Evolutionary conservation across 495 filamentous ascomycete species (phyloP).

Genomic region (Tirmania nivea): DNA sequence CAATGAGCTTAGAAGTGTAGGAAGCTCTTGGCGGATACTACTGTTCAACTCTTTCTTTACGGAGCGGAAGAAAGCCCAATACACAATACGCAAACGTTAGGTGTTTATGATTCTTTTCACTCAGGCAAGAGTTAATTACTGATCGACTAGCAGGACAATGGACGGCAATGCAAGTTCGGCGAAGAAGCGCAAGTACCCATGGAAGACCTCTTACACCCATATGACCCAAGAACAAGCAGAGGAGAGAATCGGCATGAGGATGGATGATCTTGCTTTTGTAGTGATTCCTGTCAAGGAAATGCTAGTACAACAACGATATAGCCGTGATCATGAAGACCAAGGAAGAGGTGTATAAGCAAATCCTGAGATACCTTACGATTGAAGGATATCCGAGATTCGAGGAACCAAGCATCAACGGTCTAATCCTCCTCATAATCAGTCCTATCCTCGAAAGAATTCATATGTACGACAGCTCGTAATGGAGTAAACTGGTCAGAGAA

Average conservation of each 20-base stretch:
- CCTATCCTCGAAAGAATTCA: conserved; percentile 5
- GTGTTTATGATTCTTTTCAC: no score
- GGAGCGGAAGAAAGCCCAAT: no score
- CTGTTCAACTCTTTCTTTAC: no score
- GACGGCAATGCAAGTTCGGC: background rate
- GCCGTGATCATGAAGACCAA: conserved; percentile 1
- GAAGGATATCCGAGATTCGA: conserved; percentile 7
- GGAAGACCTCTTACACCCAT: conserved; percentile 1
- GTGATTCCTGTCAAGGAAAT: conserved; percentile 2
- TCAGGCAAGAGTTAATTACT: no score
- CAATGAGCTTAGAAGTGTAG: no score
- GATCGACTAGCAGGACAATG: background rate
- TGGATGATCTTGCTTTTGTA: background rate
- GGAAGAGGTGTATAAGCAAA: conserved; percentile 1
- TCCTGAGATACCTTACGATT: conserved; percentile 3
- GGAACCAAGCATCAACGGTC: conserved; percentile 2
- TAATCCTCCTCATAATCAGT: conserved; percentile 2
- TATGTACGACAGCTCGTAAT: conserved; percentile 1
- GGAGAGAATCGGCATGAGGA: conserved; percentile 2
- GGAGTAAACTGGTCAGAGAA: conserved; percentile 1
- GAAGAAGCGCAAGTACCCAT: background rate
- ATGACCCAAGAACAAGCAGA: conserved; percentile 1
- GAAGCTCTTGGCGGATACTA: no score
- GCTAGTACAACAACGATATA: background rate
- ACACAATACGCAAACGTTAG: no score